phyloP scores from a whole-genome alignment of 352 stramenopile species.

The Globisporangium ultimum region DNA sequence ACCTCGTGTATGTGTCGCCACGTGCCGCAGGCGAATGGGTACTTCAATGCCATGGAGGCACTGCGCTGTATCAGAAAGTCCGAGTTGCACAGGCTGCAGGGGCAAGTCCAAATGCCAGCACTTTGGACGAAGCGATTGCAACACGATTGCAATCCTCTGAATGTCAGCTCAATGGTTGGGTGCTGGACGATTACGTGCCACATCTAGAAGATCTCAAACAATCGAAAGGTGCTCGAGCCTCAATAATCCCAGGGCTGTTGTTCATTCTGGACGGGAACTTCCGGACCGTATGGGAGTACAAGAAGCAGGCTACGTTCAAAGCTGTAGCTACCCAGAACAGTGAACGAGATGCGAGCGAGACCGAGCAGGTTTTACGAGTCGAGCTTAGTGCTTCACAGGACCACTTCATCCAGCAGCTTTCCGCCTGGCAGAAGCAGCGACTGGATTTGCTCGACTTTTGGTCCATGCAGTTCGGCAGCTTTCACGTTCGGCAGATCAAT shows the following conservation, averaged over 20 bases:
- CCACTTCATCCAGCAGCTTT: slow-evolving; percentile 24
- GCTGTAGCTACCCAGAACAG: not conserved
- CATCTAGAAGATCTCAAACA: slow-evolving; percentile 26
- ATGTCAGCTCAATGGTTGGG: slow-evolving; percentile 55
- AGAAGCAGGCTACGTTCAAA: not conserved
- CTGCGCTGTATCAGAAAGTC: slow-evolving; percentile 21
- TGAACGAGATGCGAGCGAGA: not conserved
- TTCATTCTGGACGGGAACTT: slow-evolving; percentile 46
- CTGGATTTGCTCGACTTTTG: slow-evolving; percentile 47
- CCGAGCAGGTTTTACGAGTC: not conserved
- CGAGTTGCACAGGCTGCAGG: slow-evolving; percentile 8
- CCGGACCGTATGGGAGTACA: slow-evolving; percentile 22
- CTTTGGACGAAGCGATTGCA: slow-evolving; percentile 35
- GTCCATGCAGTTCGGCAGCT: slow-evolving; percentile 38
- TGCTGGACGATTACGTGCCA: slow-evolving; percentile 54
- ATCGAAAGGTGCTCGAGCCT: slow-evolving; percentile 6
- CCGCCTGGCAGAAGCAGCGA: slow-evolving; percentile 37
- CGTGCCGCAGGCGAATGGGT: slow-evolving; percentile 48
- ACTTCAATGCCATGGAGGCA: slow-evolving; percentile 44
- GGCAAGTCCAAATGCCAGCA: slow-evolving; percentile 14
- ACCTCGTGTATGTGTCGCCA: slow-evolving; percentile 39
- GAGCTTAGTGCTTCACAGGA: slow-evolving; percentile 12
- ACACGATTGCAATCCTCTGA: slow-evolving; percentile 51
- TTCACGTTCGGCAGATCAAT: slow-evolving; percentile 47
- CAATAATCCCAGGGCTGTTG: slow-evolving; percentile 42